phyloP scores from a whole-genome alignment of 345 rosid genomes.

The Kernera saxatilis region DNA sequence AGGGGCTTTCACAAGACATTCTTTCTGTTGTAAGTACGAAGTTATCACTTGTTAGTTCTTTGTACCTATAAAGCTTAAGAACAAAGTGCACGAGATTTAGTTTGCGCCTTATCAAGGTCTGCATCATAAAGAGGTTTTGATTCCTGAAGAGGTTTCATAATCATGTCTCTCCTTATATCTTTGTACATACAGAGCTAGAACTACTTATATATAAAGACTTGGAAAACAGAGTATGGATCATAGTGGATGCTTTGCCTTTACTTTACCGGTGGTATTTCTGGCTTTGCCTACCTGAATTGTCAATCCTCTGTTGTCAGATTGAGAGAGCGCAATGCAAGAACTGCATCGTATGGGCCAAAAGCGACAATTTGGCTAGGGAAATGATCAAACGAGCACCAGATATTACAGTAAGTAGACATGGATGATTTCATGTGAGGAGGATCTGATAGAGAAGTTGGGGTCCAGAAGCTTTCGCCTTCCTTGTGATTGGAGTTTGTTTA shows the following conservation, averaged over 20 bases:
- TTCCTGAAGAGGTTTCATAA: neutral
- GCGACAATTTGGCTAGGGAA: slow-evolving; percentile 72
- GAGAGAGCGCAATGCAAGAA: slow-evolving; percentile 49
- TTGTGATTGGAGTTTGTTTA: neutral
- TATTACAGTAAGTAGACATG: slow-evolving; percentile 40
- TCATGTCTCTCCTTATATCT: neutral
- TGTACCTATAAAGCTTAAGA: neutral
- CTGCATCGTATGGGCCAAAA: slow-evolving; percentile 90
- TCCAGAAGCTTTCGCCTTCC: neutral
- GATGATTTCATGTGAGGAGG: neutral
- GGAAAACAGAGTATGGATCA: neutral
- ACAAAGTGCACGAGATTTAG: neutral
- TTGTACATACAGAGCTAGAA: neutral
- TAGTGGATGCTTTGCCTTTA: neutral
- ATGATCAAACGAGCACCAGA: slow-evolving; percentile 54
- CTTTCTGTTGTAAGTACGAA: slow-evolving; percentile 62
- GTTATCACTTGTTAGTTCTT: neutral
- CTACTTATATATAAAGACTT: neutral
- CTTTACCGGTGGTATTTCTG: neutral
- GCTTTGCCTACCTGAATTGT: neutral
- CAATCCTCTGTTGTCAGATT: slow-evolving; percentile 45
- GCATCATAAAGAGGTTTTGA: neutral
- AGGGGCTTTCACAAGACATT: slow-evolving; percentile 77
- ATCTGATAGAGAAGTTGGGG: neutral
- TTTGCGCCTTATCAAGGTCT: neutral